Base-by-base conservation (phyloP, 345 rosid species). In the Mercurialis annua region DNA sequence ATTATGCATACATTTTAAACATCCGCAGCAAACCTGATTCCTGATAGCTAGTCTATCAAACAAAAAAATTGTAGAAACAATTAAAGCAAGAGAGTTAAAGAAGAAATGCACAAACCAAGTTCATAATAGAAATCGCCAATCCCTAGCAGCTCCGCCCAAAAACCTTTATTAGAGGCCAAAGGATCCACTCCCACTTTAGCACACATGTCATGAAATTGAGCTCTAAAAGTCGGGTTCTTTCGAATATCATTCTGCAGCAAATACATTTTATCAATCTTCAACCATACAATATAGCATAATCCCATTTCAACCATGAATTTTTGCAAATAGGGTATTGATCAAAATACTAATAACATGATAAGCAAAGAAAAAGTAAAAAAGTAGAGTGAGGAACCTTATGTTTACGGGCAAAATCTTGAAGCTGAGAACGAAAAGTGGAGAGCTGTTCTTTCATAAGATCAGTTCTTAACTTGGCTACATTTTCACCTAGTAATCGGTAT, bases 371-470 rank as follows among this genome's bases (percentile, higher is more conserved):
- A n/a, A n/a, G n/a, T 2, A 15, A 21, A 33, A 51, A 33, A 17
- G 51, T 44, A 20, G 58, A 48, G 2, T 12, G 11, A 7, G 5
- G 9, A 4, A 92, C 98, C 98, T 90, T 92, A 83, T 92, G 92
- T 71, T 92, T 90, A 47, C 95, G 95, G 46, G 95, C 97, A 61
- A 88, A 92, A 43, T 92, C 97, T 77, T 92, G 91, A 24, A 88
- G 94, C 80, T 92, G 96, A 24, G 94, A 81, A 21, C 87, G 82
- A 62, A 92, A 92, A 29, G 98, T 88, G 62, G 88, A 80, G n/a
- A 87, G 96, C 84, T 90, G 98, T 74, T 92, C 98, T 73, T 92
- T 90, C 97, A 92, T 90, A 21, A 90, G 89, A 83, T 92, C 98
- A 64, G 89, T 83, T 67, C 87, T 78, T 33, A 92, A 66, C 84